These are phyloP conservation scores for Ustilago trichophora DNA, from an alignment of 1,284 basidiomycete species.

Conservation along the genomic window DNA sequence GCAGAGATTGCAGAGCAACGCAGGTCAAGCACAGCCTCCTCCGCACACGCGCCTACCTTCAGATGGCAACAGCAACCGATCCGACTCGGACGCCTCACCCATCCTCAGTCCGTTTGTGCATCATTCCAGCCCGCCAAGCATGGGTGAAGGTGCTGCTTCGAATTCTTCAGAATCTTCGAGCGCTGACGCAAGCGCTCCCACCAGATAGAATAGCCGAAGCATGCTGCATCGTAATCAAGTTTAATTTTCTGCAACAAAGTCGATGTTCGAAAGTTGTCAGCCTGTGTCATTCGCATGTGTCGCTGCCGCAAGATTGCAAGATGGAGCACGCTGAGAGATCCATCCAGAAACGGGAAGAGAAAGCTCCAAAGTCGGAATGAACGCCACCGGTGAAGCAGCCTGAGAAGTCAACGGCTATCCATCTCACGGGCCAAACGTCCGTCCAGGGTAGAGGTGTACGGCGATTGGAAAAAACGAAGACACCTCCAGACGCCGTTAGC, in stretches of 20 bases:
- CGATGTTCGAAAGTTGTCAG: not conserved
- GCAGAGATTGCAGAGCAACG: slow-evolving; percentile 31
- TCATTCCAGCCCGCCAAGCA: slow-evolving; percentile 13
- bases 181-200: slow-evolving; percentile 1
- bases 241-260: too few species aligned
- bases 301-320: too few species aligned
- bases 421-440: too few species aligned
- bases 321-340: too few species aligned
- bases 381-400: too few species aligned
- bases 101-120: slow-evolving; percentile 37
- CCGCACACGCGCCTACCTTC: slow-evolving; percentile 14
- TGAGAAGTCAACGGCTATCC: too few species aligned
- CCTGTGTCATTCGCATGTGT: too few species aligned
- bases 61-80: slow-evolving; percentile 22
- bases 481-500: too few species aligned
- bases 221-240: not conserved
- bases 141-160: slow-evolving; percentile 7
- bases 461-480: too few species aligned
- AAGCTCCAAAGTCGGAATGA: too few species aligned
- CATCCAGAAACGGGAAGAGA: too few species aligned
- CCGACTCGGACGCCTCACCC: slow-evolving; percentile 36
- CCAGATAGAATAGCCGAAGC: not conserved
- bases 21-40: slow-evolving; percentile 3
- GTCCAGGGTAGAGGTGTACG: too few species aligned
- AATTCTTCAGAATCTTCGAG: slow-evolving; percentile 7